Evolutionary conservation across 352 stramenopile genomes (phyloP), one percentile per base, ranked within the genome.

Genomic region (Globisporangium emineosum): DNA sequence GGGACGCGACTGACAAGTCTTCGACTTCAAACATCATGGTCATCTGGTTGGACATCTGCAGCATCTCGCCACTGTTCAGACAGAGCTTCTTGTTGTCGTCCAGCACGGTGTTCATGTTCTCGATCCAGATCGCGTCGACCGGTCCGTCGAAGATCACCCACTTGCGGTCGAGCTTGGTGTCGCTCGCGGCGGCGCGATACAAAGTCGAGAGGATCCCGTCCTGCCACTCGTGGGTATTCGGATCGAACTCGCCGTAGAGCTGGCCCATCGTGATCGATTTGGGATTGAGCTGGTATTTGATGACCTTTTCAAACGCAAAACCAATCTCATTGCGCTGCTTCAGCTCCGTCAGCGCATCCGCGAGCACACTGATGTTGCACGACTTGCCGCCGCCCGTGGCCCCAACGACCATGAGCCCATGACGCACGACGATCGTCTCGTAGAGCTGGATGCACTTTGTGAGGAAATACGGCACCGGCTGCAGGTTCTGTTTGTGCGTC

Each of bases 21-120:
- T 98, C 93, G n/a, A 97, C 90, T 70, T 98, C 95, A 59, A 98
- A 98, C 91, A 98, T 98, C 94, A 98, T 98, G 7, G 92, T 97
- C 95, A 98, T 98, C 43, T 97, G 79, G 45, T 91, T 83, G 3
- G 88, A 96, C 94, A 98, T 98, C 64, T 97, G 93, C 45, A 98
- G 76, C 71, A 97, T 97, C 74, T 98, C 94, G 4, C 95, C 95
- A 59, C 81, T 97, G 54, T 97, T 97, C 3, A 98, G 71, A 59
- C 92, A 98, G 0, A 98, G 71, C 65, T 98, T 97, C 71, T 98
- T 98, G 79, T 98, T 98, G 66, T 98, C 93, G 57, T 98, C 94
- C 17, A 98, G 81, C 45, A 98, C 94, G 0, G 94, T 98, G 76
- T 98, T 98, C 94, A 98, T 98, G 71, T 97, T 98, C 69, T 98